Base-by-base conservation (phyloP, 2,329 filamentous ascomycete genomes). In the Aureobasidium sp. region DNA sequence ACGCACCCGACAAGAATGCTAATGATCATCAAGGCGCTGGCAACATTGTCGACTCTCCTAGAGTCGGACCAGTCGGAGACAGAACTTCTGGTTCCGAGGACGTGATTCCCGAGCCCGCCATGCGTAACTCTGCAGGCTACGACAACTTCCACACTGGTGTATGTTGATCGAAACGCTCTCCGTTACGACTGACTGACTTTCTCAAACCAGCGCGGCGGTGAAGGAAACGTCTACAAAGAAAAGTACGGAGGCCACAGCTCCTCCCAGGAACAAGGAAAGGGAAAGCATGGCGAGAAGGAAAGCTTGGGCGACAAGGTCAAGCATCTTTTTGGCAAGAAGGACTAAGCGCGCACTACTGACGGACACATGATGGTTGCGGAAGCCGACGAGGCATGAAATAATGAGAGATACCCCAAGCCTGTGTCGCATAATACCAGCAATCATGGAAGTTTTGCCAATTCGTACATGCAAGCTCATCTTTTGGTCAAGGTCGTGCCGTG, bases 91-190 rank as follows among this genome's bases (percentile, higher is more conserved):
- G 61, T 14, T 69, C 70, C 6, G 58, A 66, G 47, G 72, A 75
- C 53, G 59, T 70, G 44, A 66, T 76, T 12, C 73, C 73, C 19
- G 73, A 75, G 59, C 66, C 68, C 21, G 67, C 70, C 14, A 63
- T 70, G 40, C 64, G 71, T 38, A 51, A 40, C 10, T 52, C 47
- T 34, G 57, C 51, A 38, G 67, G 66, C 35, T 63, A 70, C 34
- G 71, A 73, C 22, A 71, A 75, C 57, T 75, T 70, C 57, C 73
- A 75, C 60, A 75, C 73, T 6, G 73, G 73, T n/a, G 68, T 71
- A 66, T 16, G 69, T 64, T 25, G 5, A 4, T 29, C 14, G 10
- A 35, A 4, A 11, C 1, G 11, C 6, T 12, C 10, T 19, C 22
- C 6, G 3, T 37, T n/a, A 4, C 12, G n/a, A 14, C 21, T 24